phyloP scores from a whole-genome alignment of 495 filamentous ascomycete species.

The Copromyces sp. region DNA sequence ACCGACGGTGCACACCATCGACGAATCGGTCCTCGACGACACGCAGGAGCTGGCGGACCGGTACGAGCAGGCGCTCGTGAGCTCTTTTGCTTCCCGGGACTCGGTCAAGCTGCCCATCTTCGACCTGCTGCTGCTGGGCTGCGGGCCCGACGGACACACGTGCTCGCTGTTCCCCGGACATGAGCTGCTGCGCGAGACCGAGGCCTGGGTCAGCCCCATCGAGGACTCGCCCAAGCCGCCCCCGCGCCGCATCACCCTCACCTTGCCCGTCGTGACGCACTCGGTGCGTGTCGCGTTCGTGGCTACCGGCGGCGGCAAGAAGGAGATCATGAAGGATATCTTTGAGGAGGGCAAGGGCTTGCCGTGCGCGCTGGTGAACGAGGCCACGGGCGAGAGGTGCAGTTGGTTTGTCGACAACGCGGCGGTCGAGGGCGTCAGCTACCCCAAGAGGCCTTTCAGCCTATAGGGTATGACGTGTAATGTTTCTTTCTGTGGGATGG shows the following conservation, averaged over 20 bases:
- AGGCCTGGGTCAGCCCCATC: slow-evolving; percentile 86
- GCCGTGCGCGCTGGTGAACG: slow-evolving; percentile 81
- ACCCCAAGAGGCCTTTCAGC: slow-evolving; percentile 51
- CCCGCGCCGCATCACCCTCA: slow-evolving; percentile 80
- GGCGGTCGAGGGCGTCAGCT: slow-evolving; percentile 74
- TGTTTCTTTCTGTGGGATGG: background rate
- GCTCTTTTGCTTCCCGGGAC: slow-evolving; percentile 71
- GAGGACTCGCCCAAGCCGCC: slow-evolving; percentile 93
- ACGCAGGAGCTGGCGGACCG: slow-evolving; percentile 85
- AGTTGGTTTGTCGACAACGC: slow-evolving; percentile 89
- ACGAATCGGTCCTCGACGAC: slow-evolving; percentile 61
- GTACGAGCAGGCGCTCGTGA: slow-evolving; percentile 85
- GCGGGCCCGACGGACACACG: slow-evolving; percentile 92
- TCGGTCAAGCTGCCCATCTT: slow-evolving; percentile 88
- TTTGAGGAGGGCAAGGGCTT: slow-evolving; percentile 71
- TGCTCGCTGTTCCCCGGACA: slow-evolving; percentile 94
- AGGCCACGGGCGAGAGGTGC: slow-evolving; percentile 68
- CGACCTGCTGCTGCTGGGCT: slow-evolving; percentile 84
- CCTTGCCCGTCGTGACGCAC: slow-evolving; percentile 78
- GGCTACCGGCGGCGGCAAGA: slow-evolving; percentile 79
- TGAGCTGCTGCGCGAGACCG: slow-evolving; percentile 72
- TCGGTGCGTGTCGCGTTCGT: slow-evolving; percentile 80
- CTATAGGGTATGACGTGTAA: slow-evolving; percentile 7
- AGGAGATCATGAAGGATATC: slow-evolving; percentile 82
- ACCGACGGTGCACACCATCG: slow-evolving; percentile 71